Conservation (phyloP, 495 filamentous ascomycete genomes). For the Amphirosellinia nigrospora region DNA sequence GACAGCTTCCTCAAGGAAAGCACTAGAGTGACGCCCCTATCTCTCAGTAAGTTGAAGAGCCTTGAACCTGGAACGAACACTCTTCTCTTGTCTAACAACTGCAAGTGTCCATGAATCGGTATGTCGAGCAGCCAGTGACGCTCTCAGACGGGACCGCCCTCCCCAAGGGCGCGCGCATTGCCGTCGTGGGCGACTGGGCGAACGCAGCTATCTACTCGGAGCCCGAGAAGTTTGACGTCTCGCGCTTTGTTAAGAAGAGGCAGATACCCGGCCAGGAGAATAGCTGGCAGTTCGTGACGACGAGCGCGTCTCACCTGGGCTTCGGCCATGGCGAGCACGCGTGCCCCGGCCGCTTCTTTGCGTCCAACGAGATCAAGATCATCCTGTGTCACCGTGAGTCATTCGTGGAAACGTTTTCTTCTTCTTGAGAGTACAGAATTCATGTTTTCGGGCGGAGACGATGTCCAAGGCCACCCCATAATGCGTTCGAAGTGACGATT, state of each 20-base stretch:
- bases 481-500: too few species aligned
- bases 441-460: too few species aligned
- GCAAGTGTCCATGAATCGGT: constrained; percentile 51
- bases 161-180: constrained; percentile 54
- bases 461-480: too few species aligned
- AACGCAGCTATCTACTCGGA: constrained; percentile 53
- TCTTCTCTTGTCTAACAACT: constrained; percentile 23
- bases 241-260: constrained; percentile 54
- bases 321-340: constrained; percentile 60
- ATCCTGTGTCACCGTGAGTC: constrained; percentile 45
- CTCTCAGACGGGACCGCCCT: constrained; percentile 56
- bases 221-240: constrained; percentile 52
- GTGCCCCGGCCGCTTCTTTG: constrained; percentile 61
- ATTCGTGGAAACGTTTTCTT: too few species aligned
- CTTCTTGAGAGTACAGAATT: too few species aligned
- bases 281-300: constrained; percentile 55
- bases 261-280: constrained; percentile 53
- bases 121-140: constrained; percentile 44
- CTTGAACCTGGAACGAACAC: not conserved
- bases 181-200: constrained; percentile 42
- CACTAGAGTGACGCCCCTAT: constrained; percentile 44
- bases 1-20: constrained; percentile 57
- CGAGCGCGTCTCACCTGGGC: constrained; percentile 45
- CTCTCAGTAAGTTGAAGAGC: constrained; percentile 36
- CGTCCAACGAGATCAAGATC: constrained; percentile 55